Base-by-base conservation (phyloP, 2,329 filamentous ascomycete species). In the Thelonectria blattea region DNA sequence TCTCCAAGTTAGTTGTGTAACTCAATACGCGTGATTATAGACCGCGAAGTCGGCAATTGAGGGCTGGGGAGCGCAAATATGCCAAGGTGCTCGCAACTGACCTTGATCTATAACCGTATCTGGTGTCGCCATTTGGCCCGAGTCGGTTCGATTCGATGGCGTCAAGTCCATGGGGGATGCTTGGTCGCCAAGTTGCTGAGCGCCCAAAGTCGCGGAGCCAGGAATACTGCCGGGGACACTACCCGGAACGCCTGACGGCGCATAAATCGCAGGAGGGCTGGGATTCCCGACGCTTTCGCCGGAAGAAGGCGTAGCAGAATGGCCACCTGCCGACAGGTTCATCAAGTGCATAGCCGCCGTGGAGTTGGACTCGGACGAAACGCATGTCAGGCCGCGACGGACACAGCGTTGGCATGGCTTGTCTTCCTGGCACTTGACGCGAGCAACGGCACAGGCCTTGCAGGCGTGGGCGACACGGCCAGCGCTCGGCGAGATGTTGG, bases 381-480 rank as follows among this genome's bases (percentile, higher is more conserved):
- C 79, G 71, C 83, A 85, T 14, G 65, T 70, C 53, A 85, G 63
- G 45, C 80, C 79, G 27, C 82, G 78, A 55, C 74, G 79, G 52
- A 79, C 74, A 63, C 83, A 85, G 30, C 83, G 78, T 17, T 78
- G 78, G 67, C 83, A 85, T 32, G 83, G 83, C 71, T 85, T 85
- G 20, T 75, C 68, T 58, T 85, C 83, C 61, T 84, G 82, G 61
- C 83, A 85, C 65, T 85, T 85, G 46, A 85, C 81, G 18, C 83
- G 76, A 11, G 83, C 82, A 17, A 77, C 70, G 3, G 83, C 82
- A 63, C 83, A 85, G 10, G 80, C 73, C 22, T 78, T 78, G 63
- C 83, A 85, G 14, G 83, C 83, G 63, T 84, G 81, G 10, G 79
- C 81, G 11, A 85, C 83, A 12, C 83, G 80, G 18, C 80, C 79